Evolutionary conservation across 108 stramenopile genomes (phyloP).

Genomic region (Cyclotella baltica): DNA sequence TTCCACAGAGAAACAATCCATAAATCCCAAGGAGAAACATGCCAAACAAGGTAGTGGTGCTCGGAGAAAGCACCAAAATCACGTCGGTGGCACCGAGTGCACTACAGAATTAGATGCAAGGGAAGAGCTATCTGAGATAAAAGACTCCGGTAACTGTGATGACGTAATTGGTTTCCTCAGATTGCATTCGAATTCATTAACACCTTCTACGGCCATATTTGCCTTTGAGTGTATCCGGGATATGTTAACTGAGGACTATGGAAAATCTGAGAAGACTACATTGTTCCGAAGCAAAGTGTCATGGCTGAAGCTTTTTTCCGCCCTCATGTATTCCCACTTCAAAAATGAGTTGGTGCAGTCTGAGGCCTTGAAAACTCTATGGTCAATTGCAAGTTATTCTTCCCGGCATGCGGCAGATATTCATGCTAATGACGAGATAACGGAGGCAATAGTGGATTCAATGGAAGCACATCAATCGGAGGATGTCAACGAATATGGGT

Average conservation of each 20-base stretch:
- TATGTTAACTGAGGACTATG: neutral
- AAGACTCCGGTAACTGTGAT: neutral
- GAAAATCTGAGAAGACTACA: neutral
- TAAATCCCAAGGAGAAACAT: neutral
- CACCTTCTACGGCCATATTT: neutral
- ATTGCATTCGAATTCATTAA: neutral
- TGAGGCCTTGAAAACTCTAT: constrained; percentile 26
- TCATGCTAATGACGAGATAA: constrained; percentile 11
- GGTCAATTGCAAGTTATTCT: constrained; percentile 16
- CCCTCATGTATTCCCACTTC: constrained; percentile 11
- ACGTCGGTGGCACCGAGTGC: neutral
- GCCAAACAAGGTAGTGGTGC: neutral
- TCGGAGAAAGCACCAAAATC: neutral
- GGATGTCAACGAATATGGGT: constrained; percentile 24
- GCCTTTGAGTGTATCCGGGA: constrained; percentile 14
- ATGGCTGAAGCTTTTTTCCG: constrained; percentile 14
- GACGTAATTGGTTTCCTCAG: constrained; percentile 13
- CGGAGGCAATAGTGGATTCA: constrained; percentile 13
- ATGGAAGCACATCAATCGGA: constrained; percentile 27
- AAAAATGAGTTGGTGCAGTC: constrained; percentile 23
- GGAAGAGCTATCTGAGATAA: neutral
- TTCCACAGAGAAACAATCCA: too few species aligned
- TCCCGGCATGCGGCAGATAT: constrained; percentile 19
- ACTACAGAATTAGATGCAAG: neutral
- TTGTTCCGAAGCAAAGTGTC: constrained; percentile 4